Base-by-base conservation (phyloP, 2,329 filamentous ascomycete genomes). In the Monilinia fructigena region DNA sequence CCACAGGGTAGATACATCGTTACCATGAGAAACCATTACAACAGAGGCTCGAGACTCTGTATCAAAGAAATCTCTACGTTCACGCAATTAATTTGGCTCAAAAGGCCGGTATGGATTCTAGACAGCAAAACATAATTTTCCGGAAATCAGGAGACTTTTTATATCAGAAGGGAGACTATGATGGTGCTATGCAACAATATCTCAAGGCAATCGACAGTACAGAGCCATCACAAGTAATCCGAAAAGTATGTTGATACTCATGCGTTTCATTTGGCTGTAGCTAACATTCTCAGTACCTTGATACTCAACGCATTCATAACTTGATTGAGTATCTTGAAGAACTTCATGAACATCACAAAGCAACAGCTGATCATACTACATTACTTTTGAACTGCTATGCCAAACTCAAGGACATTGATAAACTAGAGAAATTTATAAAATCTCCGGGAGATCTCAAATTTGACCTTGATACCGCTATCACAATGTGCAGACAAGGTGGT, bases 161-260 rank as follows among this genome's bases (percentile, higher is more conserved):
- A 4, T 98, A 99, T 74, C 92, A 96, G 71, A 97, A 96, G 74
- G 92, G 91, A 5, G 93, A 97, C 75, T 99, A 94, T 75, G 95
- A 99, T 75, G 95, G 91, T 8, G 93, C 96, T n/a, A 99, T 99
- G 96, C 90, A 96, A 73, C 95, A 98, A 77, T 99, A 99, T 75
- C 87, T 99, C 69, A 90, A 92, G 72, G 94, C 96, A 0, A 97
- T 99, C 68, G 93, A 97, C 75, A 95, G 92, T 67, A 98, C 94
- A 0, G 94, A 98, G 74, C 94, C 94, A 8, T 97, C 94, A 1
- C 94, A 97, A 75, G 92, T 98, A 56, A 97, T 98, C 74, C 86
- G 94, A 73, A 97, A 97, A 81, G 90, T 91, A 75, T 11, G 53
- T 55, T 56, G 14, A 11, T 23, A n/a, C 18, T 20, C 40, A 8